Evolutionary conservation across 495 filamentous ascomycete genomes (phyloP).

Genomic region (Podospora appendiculata): DNA sequence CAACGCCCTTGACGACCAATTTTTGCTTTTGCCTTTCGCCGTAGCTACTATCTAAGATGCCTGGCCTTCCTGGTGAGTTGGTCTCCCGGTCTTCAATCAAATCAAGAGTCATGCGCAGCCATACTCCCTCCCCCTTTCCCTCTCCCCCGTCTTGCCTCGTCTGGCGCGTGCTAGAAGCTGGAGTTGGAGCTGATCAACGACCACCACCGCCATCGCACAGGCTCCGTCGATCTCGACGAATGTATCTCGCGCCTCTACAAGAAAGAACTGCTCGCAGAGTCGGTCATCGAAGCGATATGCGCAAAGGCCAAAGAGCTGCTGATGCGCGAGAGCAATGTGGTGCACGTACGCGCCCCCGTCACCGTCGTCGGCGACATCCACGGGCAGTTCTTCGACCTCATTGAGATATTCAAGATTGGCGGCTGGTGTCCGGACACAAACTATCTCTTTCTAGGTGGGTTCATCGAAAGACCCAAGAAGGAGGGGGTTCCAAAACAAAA

Average conservation of each 20-base stretch:
- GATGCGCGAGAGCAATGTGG: constrained; percentile 99
- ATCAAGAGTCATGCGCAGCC: background rate
- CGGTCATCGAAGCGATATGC: constrained; percentile 97
- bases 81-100: background rate
- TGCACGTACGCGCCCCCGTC: constrained; percentile 90
- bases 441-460: constrained; percentile 87
- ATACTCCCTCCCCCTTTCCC: background rate
- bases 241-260: constrained; percentile 93
- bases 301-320: constrained; percentile 96
- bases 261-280: constrained; percentile 93
- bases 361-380: constrained; percentile 99
- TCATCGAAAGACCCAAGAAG: background rate
- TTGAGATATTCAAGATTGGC: constrained; percentile 98
- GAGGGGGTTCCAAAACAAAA: no score
- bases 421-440: constrained; percentile 96
- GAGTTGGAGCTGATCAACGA: no score
- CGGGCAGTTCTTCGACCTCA: constrained; percentile 96
- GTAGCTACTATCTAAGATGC: constrained; percentile 49
- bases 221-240: constrained; percentile 95
- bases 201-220: constrained; percentile 34
- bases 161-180: background rate
- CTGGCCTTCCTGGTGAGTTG: constrained; percentile 75
- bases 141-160: constrained; percentile 3
- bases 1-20: background rate
- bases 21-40: background rate